Conservation (phyloP, 345 rosid genomes). For the Gossypium longicalyx region DNA sequence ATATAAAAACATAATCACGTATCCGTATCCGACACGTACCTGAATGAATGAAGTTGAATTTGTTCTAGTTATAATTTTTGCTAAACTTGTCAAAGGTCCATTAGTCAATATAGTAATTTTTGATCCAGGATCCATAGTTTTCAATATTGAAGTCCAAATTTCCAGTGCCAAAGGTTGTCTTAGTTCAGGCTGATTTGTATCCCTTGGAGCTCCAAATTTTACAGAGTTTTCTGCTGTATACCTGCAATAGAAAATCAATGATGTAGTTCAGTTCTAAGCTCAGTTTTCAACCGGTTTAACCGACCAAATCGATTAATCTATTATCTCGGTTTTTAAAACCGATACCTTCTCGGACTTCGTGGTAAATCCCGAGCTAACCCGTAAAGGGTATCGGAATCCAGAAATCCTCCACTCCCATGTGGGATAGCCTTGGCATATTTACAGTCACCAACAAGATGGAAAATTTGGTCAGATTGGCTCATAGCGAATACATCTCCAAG, state of each 20-base stretch:
- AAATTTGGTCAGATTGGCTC: constrained; percentile 57
- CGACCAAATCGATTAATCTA: not conserved
- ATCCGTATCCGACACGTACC: constrained; percentile 27
- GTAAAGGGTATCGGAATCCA: constrained; percentile 85
- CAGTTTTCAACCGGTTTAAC: not conserved
- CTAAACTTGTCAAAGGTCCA: constrained; percentile 83
- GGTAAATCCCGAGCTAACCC: constrained; percentile 84
- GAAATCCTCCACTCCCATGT: constrained; percentile 76
- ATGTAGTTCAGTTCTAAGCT: constrained; percentile 3
- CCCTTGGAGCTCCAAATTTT: constrained; percentile 58
- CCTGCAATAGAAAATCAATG: constrained; percentile 30
- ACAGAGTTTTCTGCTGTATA: constrained; percentile 76
- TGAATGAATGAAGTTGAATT: constrained; percentile 39
- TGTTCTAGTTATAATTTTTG: constrained; percentile 46
- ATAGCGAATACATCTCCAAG: constrained; percentile 67
- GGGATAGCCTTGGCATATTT: constrained; percentile 69
- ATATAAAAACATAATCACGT: not conserved
- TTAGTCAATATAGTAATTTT: constrained; percentile 67
- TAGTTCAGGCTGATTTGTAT: constrained; percentile 66
- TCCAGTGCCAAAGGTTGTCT: constrained; percentile 72
- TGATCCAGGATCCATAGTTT: constrained; percentile 37
- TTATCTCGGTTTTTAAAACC: not conserved
- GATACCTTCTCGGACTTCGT: constrained; percentile 76
- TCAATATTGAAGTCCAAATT: constrained; percentile 50
- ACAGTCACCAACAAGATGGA: constrained; percentile 64